Base-by-base conservation (phyloP, 2,329 filamentous ascomycete genomes). In the Cordyceps javanica region DNA sequence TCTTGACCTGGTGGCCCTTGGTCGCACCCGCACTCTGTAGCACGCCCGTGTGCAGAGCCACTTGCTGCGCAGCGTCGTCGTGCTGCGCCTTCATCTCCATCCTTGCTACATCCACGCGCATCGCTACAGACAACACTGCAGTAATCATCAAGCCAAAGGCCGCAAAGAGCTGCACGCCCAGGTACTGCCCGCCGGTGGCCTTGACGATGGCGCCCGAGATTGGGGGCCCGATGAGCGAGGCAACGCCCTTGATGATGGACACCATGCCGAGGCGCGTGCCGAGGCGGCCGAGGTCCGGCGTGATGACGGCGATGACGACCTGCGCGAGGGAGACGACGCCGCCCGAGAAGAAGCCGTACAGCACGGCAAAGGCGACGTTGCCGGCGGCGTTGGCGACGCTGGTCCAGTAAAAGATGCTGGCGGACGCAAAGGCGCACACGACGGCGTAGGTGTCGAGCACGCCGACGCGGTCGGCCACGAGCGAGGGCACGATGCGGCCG, bases 341-440 rank as follows among this genome's bases (percentile, higher is more conserved):
- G 6, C 75, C 76, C 2, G 75, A 73, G 55, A 76, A 74, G 60
- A 80, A 75, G 4, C 78, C 78, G 59, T 77, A 79, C 50, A 77
- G 60, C 2, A 74, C 65, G 26, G 72, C 70, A 57, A 80, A 77
- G 0, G 67, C 69, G 36, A 77, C 70, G 57, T 74, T 70, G 3
- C 72, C 72, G 0, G 68, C 66, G 0, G 66, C 63, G 0, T 68
- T 69, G 16, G 62, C 63, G 1, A 75, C 71, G n/a, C 70, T 68
- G 9, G 73, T 70, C 74, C 75, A 79, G 50, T 66, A 66, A 55
- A 77, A 75, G 16, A 74, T 61, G 2, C 70, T 56, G 9, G 70
- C 68, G 14, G 71, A 66, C 5, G 70, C 64, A 14, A 73, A 62
- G 11, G 71, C 65, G 25, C 68, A 66, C 3, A 69, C 64, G 3